Conservation (phyloP, 768 basidiomycete genomes). For the Mycena galericulata region DNA sequence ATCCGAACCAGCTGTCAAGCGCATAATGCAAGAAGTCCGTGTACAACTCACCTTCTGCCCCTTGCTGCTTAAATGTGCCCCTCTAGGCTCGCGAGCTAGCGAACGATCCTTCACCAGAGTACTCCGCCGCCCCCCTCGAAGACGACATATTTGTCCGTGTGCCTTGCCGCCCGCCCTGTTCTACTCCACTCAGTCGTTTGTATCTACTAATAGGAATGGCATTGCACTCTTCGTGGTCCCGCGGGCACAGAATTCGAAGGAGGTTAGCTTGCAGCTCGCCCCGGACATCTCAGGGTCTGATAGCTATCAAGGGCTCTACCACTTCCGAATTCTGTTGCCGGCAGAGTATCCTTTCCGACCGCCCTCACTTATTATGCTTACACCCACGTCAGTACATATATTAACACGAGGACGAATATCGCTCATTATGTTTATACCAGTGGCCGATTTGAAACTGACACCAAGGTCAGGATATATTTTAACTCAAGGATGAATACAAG, state of each 20-base stretch:
- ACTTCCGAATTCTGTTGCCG: constrained; percentile 90
- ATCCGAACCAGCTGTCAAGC: constrained; percentile 79
- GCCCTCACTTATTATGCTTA: constrained; percentile 95
- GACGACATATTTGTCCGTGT: constrained; percentile 89
- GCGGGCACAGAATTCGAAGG: constrained; percentile 92
- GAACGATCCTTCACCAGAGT: constrained; percentile 87
- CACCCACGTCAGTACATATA: no score
- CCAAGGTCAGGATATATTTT: constrained; percentile 73
- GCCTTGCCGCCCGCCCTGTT: not conserved
- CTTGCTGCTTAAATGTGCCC: not conserved
- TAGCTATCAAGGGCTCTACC: constrained; percentile 71
- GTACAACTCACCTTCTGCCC: not conserved
- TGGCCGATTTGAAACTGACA: constrained; percentile 96
- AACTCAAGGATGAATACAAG: not conserved
- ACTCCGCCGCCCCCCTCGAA: constrained; percentile 88
- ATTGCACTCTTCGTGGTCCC: constrained; percentile 95
- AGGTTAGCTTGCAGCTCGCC: constrained; percentile 50
- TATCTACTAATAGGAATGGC: constrained; percentile 77
- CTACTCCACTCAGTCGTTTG: constrained; percentile 33
- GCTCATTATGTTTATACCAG: constrained; percentile 97
- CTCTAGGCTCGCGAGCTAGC: constrained; percentile 81
- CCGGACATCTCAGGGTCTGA: not conserved
- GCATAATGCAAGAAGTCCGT: constrained; percentile 88
- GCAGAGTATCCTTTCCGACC: constrained; percentile 97
- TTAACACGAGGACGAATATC: no score